These are phyloP conservation scores for Caryopteris hybrid DNA, from an alignment of 305 asterid species.

Conservation along the genomic window DNA sequence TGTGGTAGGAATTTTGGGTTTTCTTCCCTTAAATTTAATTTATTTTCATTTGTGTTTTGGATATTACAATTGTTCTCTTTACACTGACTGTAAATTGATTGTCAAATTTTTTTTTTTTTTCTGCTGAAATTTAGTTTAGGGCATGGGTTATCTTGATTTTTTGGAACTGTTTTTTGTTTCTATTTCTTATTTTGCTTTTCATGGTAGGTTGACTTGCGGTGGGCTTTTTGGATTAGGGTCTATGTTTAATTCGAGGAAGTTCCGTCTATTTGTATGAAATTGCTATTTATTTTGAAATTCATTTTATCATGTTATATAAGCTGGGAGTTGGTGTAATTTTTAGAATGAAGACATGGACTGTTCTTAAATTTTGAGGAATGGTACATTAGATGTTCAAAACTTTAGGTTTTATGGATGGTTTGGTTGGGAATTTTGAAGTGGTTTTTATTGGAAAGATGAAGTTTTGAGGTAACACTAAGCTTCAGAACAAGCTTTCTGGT, in stretches of 20 bases:
- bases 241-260: not conserved
- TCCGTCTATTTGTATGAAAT: not conserved
- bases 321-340: not conserved
- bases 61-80: not conserved
- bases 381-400: not conserved
- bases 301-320: not conserved
- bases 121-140: not conserved
- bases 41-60: not conserved
- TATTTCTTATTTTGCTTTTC: not conserved
- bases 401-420: conserved; percentile 3
- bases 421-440: not conserved
- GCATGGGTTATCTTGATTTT: not conserved
- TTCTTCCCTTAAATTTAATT: not conserved
- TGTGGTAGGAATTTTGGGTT: conserved; percentile 43
- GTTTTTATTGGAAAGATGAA: not conserved
- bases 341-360: not conserved
- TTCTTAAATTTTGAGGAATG: not conserved
- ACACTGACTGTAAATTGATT: no score
- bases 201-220: conserved; percentile 19
- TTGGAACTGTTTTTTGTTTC: not conserved
- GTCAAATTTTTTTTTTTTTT: not conserved
- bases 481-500: not conserved
- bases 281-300: not conserved
- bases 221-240: not conserved
- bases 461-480: not conserved